phyloP scores from a whole-genome alignment of 768 basidiomycete species.

The Sistotremastrum niveocremeum region DNA sequence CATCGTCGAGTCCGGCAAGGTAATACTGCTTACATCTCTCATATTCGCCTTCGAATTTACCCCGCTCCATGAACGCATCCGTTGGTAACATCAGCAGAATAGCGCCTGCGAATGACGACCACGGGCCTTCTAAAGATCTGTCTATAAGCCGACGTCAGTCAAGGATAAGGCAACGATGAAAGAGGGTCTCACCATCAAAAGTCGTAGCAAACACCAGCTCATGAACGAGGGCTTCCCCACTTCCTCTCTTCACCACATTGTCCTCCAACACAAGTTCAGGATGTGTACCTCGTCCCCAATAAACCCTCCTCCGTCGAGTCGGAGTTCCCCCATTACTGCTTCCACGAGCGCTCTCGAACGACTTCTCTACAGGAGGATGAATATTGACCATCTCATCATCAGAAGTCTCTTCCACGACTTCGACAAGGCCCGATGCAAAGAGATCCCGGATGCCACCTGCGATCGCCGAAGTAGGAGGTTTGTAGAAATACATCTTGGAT shows the following conservation, averaged over 20 bases:
- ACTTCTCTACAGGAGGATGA: too few relatives aligned
- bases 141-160: constrained; percentile 5
- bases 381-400: constrained; percentile 13
- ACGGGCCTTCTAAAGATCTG: constrained; percentile 21
- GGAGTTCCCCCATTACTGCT: constrained; percentile 16
- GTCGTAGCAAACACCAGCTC: constrained; percentile 71
- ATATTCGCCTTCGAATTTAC: constrained; percentile 58
- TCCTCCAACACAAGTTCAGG: constrained; percentile 42
- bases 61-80: constrained; percentile 30
- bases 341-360: not conserved
- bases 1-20: constrained; percentile 38
- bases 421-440: constrained; percentile 55
- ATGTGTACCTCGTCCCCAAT: constrained; percentile 67
- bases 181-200: constrained; percentile 21
- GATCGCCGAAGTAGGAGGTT: constrained; percentile 55
- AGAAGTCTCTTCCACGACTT: constrained; percentile 38
- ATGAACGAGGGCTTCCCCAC: constrained; percentile 67
- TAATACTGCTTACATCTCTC: constrained; percentile 52
- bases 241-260: constrained; percentile 45
- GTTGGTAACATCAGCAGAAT: constrained; percentile 47
- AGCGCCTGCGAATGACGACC: constrained; percentile 52
- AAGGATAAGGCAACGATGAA: too few relatives aligned
- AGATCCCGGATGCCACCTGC: constrained; percentile 51
- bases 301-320: constrained; percentile 43
- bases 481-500: constrained; percentile 76